Percentiles rank a stretch among this genome's conserved stretches.
Evolutionary conservation across 1,139 yeast species (phyloP).

Genomic region (Diutina siamensis): DNA sequence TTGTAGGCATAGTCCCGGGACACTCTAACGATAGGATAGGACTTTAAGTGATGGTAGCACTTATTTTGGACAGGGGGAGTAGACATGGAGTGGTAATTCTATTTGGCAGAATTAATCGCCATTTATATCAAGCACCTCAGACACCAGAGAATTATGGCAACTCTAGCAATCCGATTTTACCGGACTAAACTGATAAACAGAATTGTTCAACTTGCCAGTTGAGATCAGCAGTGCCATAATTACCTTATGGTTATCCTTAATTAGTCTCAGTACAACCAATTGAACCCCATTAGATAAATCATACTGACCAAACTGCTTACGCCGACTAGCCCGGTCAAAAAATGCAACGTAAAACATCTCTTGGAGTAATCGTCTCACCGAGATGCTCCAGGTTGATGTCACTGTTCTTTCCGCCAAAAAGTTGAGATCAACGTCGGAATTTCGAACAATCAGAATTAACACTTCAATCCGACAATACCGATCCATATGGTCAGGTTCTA

Average conservation of each 20-base stretch:
- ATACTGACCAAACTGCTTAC: neutral
- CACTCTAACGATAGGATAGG: neutral
- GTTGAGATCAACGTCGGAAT: constrained; percentile 15
- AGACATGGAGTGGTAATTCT: neutral
- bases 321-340: neutral
- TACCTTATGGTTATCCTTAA: neutral
- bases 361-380: neutral
- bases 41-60: neutral
- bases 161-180: too few species aligned
- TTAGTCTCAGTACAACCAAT: neutral
- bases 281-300: neutral
- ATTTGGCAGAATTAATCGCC: too few species aligned
- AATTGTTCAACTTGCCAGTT: neutral
- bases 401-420: constrained; percentile 17
- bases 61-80: neutral
- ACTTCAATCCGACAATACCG: constrained; percentile 43
- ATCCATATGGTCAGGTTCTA: constrained; percentile 64
- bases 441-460: constrained; percentile 30
- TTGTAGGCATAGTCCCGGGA: neutral
- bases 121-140: too few species aligned
- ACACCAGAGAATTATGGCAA: too few species aligned
- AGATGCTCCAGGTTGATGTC: constrained; percentile 11
- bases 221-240: neutral
- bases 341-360: neutral
- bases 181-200: neutral